Base-by-base conservation (phyloP, 2,329 filamentous ascomycete species). In the Fusarium ramigenum region DNA sequence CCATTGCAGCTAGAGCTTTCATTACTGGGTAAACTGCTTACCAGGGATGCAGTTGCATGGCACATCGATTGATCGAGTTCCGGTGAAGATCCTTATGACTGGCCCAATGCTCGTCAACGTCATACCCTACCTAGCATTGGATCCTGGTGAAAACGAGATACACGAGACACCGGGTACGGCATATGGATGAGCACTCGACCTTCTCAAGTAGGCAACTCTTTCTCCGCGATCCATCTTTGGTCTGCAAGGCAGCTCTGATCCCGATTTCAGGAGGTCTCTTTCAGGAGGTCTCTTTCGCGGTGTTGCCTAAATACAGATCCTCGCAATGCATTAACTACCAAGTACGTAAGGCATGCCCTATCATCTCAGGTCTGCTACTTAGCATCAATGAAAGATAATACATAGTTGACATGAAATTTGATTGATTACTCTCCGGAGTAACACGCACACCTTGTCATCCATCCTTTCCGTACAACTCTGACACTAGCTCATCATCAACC, bases 361-460 rank as follows among this genome's bases (percentile, higher is more conserved):
- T 40, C 18, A 46, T 63, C 19, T 19, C 23, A 46, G 40, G 37
- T 19, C 19, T 56, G 30, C 49, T 58, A 42, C 28, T 30, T 47
- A 58, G 47, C 46, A 42, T 65, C 19, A 32, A 52, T 21, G 28
- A 59, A 10, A 36, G 37, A 21, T 23, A 65, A 36, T 36, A 32
- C 32, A 47, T 10, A 57, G 34, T 43, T 25, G 44, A 16, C 53
- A 44, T 30, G n/a, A 18, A n/a, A 47, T 47, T 57, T n/a, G 14
- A 46, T 60, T 50, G 37, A 52, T 36, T 36, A 34, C 37, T 34
- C 37, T 69, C 53, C 56, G 71, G 60, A 63, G 69, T 68, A 69
- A 59, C 61, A 71, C 71, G 63, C 62, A 63, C 65, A 44, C 58
- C 65, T 73, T 65, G 66, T 67, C 50, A 73, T 77, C 49, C 54